Evolutionary conservation across 805 yeast species (phyloP).

Genomic region (Yarrowia sp.): DNA sequence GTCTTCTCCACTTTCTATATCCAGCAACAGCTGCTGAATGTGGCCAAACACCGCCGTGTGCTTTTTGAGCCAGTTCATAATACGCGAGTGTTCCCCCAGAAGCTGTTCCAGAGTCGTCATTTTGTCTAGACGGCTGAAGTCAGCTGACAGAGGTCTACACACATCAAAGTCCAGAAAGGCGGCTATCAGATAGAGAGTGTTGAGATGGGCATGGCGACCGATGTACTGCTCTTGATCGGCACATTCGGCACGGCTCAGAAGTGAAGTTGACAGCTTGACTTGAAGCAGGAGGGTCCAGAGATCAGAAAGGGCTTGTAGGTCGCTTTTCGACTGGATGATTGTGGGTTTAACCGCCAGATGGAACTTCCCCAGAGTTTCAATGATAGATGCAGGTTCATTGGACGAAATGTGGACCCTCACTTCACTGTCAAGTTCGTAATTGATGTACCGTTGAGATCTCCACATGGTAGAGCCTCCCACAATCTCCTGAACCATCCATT

Average conservation of each 20-base stretch:
- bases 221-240: not conserved
- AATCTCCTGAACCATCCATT: slow-evolving; percentile 27
- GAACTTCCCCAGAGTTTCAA: not conserved
- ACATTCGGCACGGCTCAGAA: slow-evolving; percentile 10
- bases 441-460: slow-evolving; percentile 25
- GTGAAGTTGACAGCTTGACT: not conserved
- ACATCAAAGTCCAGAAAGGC: slow-evolving; percentile 17
- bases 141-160: not conserved
- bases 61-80: slow-evolving; percentile 13
- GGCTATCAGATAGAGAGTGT: not conserved
- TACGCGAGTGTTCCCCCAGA: not conserved
- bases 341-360: slow-evolving; percentile 5
- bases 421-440: slow-evolving; percentile 11
- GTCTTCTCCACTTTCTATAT: slow-evolving; percentile 2
- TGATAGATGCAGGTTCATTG: not conserved
- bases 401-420: slow-evolving; percentile 7
- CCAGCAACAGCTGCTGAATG: slow-evolving; percentile 13
- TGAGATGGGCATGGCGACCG: not conserved
- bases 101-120: slow-evolving; percentile 5
- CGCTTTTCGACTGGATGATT: not conserved
- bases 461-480: slow-evolving; percentile 8
- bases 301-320: not conserved
- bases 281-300: slow-evolving; percentile 11
- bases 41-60: not conserved
- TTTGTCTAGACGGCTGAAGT: not conserved